phyloP scores from a whole-genome alignment of 83 land plant genomes.

The Picea engelmannii region DNA sequence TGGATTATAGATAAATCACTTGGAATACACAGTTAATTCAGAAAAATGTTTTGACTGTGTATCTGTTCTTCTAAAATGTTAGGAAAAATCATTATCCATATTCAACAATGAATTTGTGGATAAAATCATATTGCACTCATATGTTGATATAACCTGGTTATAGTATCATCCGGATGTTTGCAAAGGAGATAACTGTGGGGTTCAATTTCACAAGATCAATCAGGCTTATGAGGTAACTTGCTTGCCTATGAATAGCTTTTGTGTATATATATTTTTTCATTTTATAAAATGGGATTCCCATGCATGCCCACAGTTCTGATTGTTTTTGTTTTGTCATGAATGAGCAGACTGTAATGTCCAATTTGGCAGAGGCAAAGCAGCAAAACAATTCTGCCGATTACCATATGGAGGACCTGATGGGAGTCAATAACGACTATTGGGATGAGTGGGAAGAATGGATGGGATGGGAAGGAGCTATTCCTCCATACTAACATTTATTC shows the following conservation, averaged over 20 bases:
- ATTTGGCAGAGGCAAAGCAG: background rate
- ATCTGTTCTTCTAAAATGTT: no score
- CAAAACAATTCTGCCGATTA: background rate
- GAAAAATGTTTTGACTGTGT: no score
- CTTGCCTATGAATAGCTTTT: background rate
- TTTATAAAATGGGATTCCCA: background rate
- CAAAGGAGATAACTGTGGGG: slow-evolving; percentile 52
- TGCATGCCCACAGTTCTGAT: background rate
- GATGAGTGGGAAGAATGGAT: slow-evolving; percentile 75
- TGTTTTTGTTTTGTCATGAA: background rate
- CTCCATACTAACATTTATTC: slow-evolving; percentile 38
- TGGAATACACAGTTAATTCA: no score
- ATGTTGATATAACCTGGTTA: background rate
- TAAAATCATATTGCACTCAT: background rate
- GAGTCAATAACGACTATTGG: slow-evolving; percentile 32
- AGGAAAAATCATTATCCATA: no score
- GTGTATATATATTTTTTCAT: background rate
- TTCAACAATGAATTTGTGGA: no score
- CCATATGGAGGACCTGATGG: background rate
- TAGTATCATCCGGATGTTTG: slow-evolving; percentile 81
- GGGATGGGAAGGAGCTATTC: slow-evolving; percentile 71
- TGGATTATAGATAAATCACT: no score
- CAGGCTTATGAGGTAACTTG: slow-evolving; percentile 53
- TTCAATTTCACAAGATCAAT: slow-evolving; percentile 53
- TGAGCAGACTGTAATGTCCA: no score